phyloP scores from a whole-genome alignment of 805 yeast genomes.

The Aciculoconidium aculeatum region DNA sequence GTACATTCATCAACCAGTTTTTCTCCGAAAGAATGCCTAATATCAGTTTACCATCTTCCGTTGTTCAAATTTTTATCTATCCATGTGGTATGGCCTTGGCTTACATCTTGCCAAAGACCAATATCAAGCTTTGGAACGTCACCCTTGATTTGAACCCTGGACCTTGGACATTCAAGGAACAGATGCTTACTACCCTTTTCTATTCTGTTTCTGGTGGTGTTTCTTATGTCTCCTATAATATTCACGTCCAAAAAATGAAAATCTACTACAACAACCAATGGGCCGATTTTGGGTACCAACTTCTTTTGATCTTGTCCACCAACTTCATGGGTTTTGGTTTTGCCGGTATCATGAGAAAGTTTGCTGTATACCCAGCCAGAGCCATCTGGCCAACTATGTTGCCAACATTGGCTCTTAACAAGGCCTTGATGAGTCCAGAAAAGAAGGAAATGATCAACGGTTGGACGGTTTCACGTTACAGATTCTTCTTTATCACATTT shows the following conservation, averaged over 20 bases:
- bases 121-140: slow-evolving; percentile 24
- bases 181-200: slow-evolving; percentile 53
- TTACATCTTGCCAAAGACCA: slow-evolving; percentile 32
- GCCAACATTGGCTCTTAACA: slow-evolving; percentile 25
- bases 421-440: slow-evolving; percentile 20
- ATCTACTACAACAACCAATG: slow-evolving; percentile 19
- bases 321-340: slow-evolving; percentile 27
- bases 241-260: slow-evolving; percentile 11
- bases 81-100: slow-evolving; percentile 37
- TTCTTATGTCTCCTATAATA: slow-evolving; percentile 11
- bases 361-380: slow-evolving; percentile 44
- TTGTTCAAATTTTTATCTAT: slow-evolving; percentile 41
- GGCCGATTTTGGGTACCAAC: slow-evolving; percentile 24
- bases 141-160: slow-evolving; percentile 49
- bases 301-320: slow-evolving; percentile 17
- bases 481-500: slow-evolving; percentile 13
- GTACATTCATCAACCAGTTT: slow-evolving; percentile 52
- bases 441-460: slow-evolving; percentile 25
- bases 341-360: slow-evolving; percentile 23
- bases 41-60: slow-evolving; percentile 37
- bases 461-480: slow-evolving; percentile 24
- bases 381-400: slow-evolving; percentile 47
- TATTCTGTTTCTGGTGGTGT: slow-evolving; percentile 27
- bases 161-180: slow-evolving; percentile 61
- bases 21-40: slow-evolving; percentile 50